Evolutionary conservation across 768 basidiomycete genomes (phyloP).

Genomic region (Sarcodon aspratus): DNA sequence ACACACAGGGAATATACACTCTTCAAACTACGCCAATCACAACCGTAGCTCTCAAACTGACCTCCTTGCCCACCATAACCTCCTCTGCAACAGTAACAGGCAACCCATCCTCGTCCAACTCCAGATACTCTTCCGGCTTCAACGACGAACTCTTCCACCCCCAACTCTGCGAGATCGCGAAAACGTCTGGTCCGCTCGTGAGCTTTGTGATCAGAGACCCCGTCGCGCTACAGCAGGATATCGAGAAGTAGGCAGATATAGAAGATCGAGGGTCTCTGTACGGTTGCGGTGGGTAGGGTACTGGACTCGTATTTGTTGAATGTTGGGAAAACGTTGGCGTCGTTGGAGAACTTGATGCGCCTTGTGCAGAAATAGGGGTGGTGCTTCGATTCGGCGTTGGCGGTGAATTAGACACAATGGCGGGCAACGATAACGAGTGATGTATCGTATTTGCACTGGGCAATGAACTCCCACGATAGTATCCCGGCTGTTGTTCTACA

Average conservation of each 20-base stretch:
- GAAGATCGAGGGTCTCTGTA: constrained; percentile 66
- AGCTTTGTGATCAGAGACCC: constrained; percentile 79
- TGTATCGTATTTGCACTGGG: constrained; percentile 2
- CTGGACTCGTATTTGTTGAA: constrained; percentile 1
- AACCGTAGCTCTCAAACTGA: constrained; percentile 71
- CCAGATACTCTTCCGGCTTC: constrained; percentile 32
- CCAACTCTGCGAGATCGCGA: constrained; percentile 83
- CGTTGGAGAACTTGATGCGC: constrained; percentile 5
- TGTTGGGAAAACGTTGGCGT: not conserved
- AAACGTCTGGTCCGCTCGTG: constrained; percentile 76
- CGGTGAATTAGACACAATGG: constrained; percentile 1
- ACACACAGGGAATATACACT: not conserved
- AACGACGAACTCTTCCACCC: constrained; percentile 75
- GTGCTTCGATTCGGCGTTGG: constrained; percentile 19
- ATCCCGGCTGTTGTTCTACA: not conserved
- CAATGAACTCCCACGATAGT: not conserved
- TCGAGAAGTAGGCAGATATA: constrained; percentile 73
- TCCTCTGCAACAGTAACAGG: constrained; percentile 6
- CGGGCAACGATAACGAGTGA: constrained; percentile 7
- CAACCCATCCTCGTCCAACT: constrained; percentile 12
- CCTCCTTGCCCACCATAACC: constrained; percentile 22
- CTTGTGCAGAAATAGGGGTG: constrained; percentile 20
- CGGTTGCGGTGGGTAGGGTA: constrained; percentile 38
- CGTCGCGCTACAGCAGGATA: constrained; percentile 71
- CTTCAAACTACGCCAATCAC: constrained; percentile 61